These are phyloP conservation scores for Ceratocystis lukuohia DNA, from an alignment of 2,329 filamentous ascomycete genomes.

Conservation along the genomic window DNA sequence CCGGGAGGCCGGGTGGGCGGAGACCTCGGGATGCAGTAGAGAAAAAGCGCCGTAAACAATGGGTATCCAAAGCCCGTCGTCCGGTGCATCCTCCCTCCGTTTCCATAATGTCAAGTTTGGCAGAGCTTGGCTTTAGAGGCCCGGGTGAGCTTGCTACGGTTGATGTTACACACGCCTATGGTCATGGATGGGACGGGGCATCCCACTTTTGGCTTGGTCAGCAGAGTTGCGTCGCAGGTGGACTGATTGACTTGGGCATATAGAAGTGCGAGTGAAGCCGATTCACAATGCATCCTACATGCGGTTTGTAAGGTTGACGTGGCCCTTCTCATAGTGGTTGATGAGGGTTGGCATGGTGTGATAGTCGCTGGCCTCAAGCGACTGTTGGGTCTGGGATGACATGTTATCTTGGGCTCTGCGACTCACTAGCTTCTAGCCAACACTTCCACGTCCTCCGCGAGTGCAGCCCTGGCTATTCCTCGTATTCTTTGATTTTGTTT, in stretches of 20 bases:
- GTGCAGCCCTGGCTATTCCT: neutral
- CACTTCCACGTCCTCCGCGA: neutral
- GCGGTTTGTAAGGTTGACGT: neutral
- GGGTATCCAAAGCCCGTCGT: neutral
- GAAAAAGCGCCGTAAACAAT: neutral
- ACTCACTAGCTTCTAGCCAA: neutral
- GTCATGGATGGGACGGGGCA: neutral
- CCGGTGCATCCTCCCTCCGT: neutral
- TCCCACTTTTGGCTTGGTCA: neutral
- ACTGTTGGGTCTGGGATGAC: neutral
- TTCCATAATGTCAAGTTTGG: neutral
- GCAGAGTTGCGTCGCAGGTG: neutral
- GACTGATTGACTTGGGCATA: neutral
- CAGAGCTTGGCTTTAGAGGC: neutral
- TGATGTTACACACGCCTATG: neutral
- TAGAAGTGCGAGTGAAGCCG: neutral
- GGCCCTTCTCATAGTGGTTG: neutral
- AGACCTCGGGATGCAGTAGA: neutral
- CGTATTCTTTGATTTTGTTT: neutral
- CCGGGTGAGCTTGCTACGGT: neutral
- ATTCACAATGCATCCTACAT: neutral
- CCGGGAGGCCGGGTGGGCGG: neutral
- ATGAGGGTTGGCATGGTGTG: neutral
- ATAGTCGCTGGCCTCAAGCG: neutral
- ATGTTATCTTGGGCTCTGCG: neutral